A percentile compares a stretch with the other conserved stretches of the same genome.
Evolutionary conservation across 2,329 filamentous ascomycete genomes (phyloP).

Genomic region (Fusarium denticulatum): DNA sequence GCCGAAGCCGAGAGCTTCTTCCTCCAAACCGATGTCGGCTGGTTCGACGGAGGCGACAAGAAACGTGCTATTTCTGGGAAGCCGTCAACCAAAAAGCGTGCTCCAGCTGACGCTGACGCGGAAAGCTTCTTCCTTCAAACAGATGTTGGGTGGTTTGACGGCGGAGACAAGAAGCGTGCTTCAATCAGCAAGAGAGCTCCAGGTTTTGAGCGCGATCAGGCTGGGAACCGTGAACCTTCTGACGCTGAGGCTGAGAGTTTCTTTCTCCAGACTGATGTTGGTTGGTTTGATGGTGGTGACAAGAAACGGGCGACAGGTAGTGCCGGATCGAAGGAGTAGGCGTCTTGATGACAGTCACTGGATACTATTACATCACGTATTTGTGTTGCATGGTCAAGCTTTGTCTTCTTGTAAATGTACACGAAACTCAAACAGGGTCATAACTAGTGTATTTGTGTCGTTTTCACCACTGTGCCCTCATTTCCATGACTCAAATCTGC

Average conservation of each 20-base stretch:
- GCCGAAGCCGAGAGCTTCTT: neutral
- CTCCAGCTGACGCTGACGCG: neutral
- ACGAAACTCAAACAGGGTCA: neutral
- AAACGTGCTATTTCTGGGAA: neutral
- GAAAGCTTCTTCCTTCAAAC: neutral
- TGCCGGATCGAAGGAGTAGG: neutral
- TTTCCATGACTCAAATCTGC: neutral
- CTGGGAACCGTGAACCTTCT: neutral
- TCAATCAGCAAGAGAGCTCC: neutral
- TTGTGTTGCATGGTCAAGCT: too few relatives aligned
- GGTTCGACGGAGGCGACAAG: neutral
- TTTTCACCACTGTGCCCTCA: too few relatives aligned
- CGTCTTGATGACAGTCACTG: too few relatives aligned
- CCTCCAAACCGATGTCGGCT: neutral
- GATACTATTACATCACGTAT: neutral
- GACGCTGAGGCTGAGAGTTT: neutral
- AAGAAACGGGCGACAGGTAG: neutral
- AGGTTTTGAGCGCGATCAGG: too few relatives aligned
- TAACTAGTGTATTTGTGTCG: neutral
- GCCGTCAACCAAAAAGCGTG: neutral
- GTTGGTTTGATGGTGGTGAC: neutral
- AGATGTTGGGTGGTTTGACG: neutral
- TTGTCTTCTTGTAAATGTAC: too few relatives aligned
- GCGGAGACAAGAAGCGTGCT: neutral
- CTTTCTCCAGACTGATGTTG: neutral